Conservation (phyloP, 768 basidiomycete species). For the Agaricus sinodeliciosus region DNA sequence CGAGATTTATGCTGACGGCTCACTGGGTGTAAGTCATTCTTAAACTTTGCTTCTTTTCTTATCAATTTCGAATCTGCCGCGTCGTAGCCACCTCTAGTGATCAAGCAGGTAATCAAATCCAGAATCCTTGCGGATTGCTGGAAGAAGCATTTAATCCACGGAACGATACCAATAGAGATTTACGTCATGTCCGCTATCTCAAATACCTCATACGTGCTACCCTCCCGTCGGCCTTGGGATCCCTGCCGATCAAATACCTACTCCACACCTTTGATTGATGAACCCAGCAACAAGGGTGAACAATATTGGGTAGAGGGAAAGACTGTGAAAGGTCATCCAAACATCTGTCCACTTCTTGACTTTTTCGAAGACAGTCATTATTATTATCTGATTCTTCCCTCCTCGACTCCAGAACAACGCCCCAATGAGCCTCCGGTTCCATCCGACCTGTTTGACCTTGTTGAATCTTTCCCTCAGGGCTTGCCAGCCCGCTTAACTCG, state of each 20-base stretch:
- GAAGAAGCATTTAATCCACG: conserved; percentile 93
- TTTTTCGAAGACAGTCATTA: conserved; percentile 97
- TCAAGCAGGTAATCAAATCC: conserved; percentile 98
- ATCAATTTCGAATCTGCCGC: conserved; percentile 12
- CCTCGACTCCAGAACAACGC: conserved; percentile 52
- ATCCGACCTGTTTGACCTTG: conserved; percentile 91
- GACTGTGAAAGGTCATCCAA: conserved; percentile 83
- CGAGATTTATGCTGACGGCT: conserved; percentile 68
- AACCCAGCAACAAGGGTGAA: conserved; percentile 14
- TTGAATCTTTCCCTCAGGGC: conserved; percentile 84
- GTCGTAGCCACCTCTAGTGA: conserved; percentile 77
- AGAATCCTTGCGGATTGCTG: conserved; percentile 98
- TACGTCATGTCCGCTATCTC: conserved; percentile 91
- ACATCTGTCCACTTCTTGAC: conserved; percentile 89
- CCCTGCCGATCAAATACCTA: conserved; percentile 42
- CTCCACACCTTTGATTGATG: conserved; percentile 2
- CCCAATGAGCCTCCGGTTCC: conserved; percentile 49
- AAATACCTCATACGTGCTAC: conserved; percentile 72
- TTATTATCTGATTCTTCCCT: conserved; percentile 91
- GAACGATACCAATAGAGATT: conserved; percentile 98
- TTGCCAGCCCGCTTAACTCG: conserved; percentile 69
- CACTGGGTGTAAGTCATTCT: conserved; percentile 68
- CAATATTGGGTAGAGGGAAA: conserved; percentile 64
- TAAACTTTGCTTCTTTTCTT: conserved; percentile 11
- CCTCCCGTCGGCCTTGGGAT: conserved; percentile 78